A percentile compares a stretch with the other conserved stretches of the same genome.
phyloP scores from a whole-genome alignment of 2,329 filamentous ascomycete genomes.

The Colletotrichum sp. region DNA sequence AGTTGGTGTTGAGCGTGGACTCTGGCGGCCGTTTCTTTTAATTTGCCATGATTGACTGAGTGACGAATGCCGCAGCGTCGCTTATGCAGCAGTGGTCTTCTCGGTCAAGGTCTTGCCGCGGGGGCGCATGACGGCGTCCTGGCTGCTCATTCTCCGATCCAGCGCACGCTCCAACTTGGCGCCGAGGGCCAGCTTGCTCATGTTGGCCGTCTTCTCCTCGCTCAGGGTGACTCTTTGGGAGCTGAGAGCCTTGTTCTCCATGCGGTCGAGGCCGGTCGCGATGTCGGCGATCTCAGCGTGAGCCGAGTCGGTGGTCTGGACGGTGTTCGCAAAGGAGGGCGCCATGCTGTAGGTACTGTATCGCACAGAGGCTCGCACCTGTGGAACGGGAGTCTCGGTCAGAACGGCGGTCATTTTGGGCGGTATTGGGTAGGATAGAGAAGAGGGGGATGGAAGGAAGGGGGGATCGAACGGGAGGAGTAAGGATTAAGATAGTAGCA shows the following conservation, averaged over 20 bases:
- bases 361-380: constrained; percentile 60
- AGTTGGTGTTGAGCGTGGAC: neutral
- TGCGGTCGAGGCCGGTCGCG: constrained; percentile 80
- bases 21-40: neutral
- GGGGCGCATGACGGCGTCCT: constrained; percentile 85
- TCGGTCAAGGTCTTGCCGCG: constrained; percentile 43
- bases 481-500: neutral
- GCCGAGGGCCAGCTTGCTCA: constrained; percentile 86
- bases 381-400: constrained; percentile 23
- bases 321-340: constrained; percentile 64
- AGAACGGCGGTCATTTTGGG: constrained; percentile 11
- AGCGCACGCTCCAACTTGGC: constrained; percentile 91
- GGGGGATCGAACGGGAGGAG: constrained; percentile 4
- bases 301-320: constrained; percentile 58
- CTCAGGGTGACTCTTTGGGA: constrained; percentile 82
- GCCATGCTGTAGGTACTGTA: constrained; percentile 67
- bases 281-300: constrained; percentile 70
- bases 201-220: constrained; percentile 79
- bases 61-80: neutral
- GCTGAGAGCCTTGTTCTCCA: constrained; percentile 86
- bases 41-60: neutral
- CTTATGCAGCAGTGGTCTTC: constrained; percentile 29
- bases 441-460: neutral
- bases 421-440: neutral
- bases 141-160: constrained; percentile 82